Evolutionary conservation across 1,139 yeast species (phyloP), one percentile per base, ranked within the genome.

Genomic region (Scheffersomyces insectosa): DNA sequence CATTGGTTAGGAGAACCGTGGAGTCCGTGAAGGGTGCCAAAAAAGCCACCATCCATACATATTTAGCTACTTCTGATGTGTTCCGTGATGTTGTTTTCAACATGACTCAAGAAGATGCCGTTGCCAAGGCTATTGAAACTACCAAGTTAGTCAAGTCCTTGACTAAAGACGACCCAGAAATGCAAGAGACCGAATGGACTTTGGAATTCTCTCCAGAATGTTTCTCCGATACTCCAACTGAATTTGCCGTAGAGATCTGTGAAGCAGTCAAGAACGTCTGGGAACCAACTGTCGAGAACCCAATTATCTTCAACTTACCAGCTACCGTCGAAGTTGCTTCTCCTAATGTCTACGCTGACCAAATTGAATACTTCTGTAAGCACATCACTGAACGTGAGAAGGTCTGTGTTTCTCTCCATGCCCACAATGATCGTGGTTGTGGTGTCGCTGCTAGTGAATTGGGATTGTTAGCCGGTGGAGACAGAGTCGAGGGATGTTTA

Each of bases 371-470:
- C 53, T 74, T 74, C 53, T 64, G 73, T 40, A 67, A 59, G 36
- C 54, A 72, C 45, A 72, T 74, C 36, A 51, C 69, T 35, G 74
- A 74, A 43, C 61, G 79, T 50, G 78, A 73, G 50, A 72, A 70
- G 51, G 63, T 73, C 23, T 67, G 75, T 47, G 69, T 74, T 43
- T 72, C 78, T 15, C 70, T 73, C 33, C 79, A 74, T 52, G 73
- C 77, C 39, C 79, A 74, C 53, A 74, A 74, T 48, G 79, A 74
- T 49, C 65, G 79, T 53, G 79, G 79, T 1, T 74, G 79, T 54
- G 77, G 76, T 31, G 77, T 74, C 31, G 79, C 79, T 27, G 79
- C 79, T 23, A 68, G 77, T 13, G 79, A 74, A 53, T 65, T 74
- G 48, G 79, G 78, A 27, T 61, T 69, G 41, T 59, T 74, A 56